A percentile compares a stretch with the other conserved stretches of the same genome.
Evolutionary conservation across 352 stramenopile species (phyloP).

Genomic region (Phytophthora cryptogea): DNA sequence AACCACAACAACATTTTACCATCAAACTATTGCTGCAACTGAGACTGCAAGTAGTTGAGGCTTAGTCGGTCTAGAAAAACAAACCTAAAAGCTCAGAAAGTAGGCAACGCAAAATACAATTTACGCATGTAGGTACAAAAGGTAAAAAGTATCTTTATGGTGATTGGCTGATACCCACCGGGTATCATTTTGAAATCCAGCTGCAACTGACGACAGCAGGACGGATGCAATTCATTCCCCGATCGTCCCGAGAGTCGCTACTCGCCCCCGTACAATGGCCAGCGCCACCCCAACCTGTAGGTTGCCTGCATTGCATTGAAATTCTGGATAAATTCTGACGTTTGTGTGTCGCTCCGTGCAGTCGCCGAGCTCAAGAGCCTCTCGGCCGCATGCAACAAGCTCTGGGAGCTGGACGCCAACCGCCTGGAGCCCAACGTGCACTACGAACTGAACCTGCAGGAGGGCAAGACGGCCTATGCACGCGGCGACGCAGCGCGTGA

Average conservation of each 20-base stretch:
- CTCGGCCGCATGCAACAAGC: conserved; percentile 79
- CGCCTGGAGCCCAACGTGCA: conserved; percentile 87
- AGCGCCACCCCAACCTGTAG: conserved; percentile 54
- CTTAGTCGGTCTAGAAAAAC: no score
- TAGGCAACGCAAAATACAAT: no score
- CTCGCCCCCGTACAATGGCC: conserved; percentile 31
- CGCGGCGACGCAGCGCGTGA: conserved; percentile 89
- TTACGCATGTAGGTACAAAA: not conserved
- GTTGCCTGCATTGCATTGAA: conserved; percentile 4
- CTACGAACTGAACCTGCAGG: conserved; percentile 94
- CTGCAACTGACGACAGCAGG: conserved; percentile 13
- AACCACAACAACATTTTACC: no score
- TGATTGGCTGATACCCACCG: conserved; percentile 1
- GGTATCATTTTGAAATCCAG: not conserved
- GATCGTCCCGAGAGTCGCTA: conserved; percentile 13
- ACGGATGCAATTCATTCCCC: conserved; percentile 31
- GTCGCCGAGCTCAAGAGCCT: conserved; percentile 60
- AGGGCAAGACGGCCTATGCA: conserved; percentile 89
- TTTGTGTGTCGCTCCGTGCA: conserved; percentile 13
- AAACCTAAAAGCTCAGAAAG: no score
- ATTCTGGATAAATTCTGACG: not conserved
- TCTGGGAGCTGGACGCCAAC: conserved; percentile 92
- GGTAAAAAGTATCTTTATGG: not conserved
- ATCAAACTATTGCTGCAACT: no score
- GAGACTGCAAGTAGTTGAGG: no score